Conservation (phyloP, 1,139 yeast genomes). For the Sugiyamaella novakii region DNA sequence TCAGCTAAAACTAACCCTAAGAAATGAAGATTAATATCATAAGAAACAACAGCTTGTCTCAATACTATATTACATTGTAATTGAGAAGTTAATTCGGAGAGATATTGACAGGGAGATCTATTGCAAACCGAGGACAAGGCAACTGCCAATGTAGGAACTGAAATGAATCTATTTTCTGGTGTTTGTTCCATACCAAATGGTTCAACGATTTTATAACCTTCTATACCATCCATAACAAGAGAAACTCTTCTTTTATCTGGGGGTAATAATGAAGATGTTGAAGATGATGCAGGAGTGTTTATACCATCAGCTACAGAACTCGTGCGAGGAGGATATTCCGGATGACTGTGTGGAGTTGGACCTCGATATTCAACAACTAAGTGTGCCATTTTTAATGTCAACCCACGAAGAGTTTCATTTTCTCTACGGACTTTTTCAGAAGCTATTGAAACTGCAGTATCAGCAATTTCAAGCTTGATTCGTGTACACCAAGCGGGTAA, state of each 20-base stretch:
- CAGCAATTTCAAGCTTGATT: slow-evolving; percentile 34
- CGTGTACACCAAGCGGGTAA: slow-evolving; percentile 41
- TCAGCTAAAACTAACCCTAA: slow-evolving; percentile 28
- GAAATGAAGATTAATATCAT: slow-evolving; percentile 40
- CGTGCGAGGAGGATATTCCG: slow-evolving; percentile 27
- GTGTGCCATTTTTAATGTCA: slow-evolving; percentile 32
- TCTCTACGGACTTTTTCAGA: slow-evolving; percentile 30
- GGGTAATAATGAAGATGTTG: slow-evolving; percentile 16
- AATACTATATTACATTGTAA: slow-evolving; percentile 31
- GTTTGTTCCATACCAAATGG: slow-evolving; percentile 31
- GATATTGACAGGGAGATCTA: slow-evolving; percentile 8
- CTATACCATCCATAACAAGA: slow-evolving; percentile 36
- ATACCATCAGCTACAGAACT: background rate
- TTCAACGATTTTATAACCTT: slow-evolving; percentile 36
- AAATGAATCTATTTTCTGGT: slow-evolving; percentile 31
- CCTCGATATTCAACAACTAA: slow-evolving; percentile 32
- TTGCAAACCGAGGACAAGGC: slow-evolving; percentile 28
- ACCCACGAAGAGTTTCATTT: slow-evolving; percentile 31
- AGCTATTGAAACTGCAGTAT: slow-evolving; percentile 37
- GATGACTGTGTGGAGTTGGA: slow-evolving; percentile 16
- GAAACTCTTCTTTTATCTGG: slow-evolving; percentile 27
- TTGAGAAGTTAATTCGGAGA: slow-evolving; percentile 18
- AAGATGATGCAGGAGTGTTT: slow-evolving; percentile 5
- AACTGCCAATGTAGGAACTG: slow-evolving; percentile 35
- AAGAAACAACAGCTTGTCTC: slow-evolving; percentile 34